Evolutionary conservation across 2,329 filamentous ascomycete genomes (phyloP).

Genomic region (Ophiostoma piceae): DNA sequence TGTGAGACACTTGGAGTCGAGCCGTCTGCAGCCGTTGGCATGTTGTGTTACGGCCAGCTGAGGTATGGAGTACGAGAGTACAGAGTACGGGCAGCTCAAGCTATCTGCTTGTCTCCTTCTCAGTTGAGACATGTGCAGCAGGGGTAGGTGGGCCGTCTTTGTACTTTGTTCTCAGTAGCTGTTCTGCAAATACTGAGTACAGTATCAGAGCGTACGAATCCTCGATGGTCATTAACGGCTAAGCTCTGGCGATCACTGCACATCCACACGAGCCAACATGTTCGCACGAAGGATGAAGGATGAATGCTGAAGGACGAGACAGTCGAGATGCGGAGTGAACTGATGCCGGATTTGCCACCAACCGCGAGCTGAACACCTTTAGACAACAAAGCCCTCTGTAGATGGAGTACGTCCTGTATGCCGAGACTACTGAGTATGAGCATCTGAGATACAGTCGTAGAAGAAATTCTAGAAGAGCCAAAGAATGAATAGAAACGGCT

Average conservation of each 20-base stretch:
- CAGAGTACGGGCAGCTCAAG: background rate
- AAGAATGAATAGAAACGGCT: background rate
- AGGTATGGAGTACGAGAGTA: background rate
- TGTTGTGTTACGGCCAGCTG: slow-evolving; percentile 8
- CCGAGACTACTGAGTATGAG: too few relatives aligned
- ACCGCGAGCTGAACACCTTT: background rate
- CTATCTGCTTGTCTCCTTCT: slow-evolving; percentile 1
- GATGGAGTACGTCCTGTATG: background rate
- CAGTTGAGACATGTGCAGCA: slow-evolving; percentile 5
- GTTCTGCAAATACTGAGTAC: background rate
- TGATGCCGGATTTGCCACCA: background rate
- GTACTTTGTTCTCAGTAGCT: background rate
- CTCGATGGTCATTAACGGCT: slow-evolving; percentile 5
- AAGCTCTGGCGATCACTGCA: slow-evolving; percentile 10
- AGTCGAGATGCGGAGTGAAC: background rate
- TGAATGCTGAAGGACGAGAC: background rate
- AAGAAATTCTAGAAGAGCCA: background rate
- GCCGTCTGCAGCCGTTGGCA: background rate
- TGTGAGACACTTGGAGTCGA: background rate
- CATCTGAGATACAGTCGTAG: background rate
- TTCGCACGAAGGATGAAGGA: background rate
- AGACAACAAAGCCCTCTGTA: background rate
- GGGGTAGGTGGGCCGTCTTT: background rate
- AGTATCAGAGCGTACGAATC: too few relatives aligned
- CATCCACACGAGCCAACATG: background rate